phyloP scores from a whole-genome alignment of 2,329 filamentous ascomycete species.

The Xylariaceae sp. region DNA sequence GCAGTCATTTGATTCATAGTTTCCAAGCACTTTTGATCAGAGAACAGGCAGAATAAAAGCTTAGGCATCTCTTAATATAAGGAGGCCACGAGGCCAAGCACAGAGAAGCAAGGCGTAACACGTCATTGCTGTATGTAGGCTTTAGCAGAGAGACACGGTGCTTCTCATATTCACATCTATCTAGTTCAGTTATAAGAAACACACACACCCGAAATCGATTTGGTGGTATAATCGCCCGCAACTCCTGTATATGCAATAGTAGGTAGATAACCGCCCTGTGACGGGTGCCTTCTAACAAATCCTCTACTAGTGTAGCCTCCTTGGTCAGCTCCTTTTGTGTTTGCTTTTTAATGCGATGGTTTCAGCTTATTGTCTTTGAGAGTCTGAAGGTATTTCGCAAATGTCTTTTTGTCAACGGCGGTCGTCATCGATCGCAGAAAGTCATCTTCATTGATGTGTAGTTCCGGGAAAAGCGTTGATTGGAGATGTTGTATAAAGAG shows the following conservation, averaged over 20 bases:
- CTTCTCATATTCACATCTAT: conserved; percentile 34
- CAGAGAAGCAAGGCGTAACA: no score
- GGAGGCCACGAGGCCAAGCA: no score
- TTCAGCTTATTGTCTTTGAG: conserved; percentile 53
- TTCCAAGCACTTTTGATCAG: no score
- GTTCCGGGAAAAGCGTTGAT: conserved; percentile 64
- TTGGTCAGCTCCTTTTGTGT: background rate
- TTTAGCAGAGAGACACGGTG: conserved; percentile 21
- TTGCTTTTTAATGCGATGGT: background rate
- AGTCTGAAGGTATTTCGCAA: conserved; percentile 68
- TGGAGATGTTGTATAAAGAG: conserved; percentile 76
- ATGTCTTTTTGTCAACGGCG: conserved; percentile 63
- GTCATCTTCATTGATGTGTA: conserved; percentile 67
- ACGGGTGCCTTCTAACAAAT: conserved; percentile 15
- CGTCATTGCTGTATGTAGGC: no score
- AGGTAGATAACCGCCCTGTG: conserved; percentile 22
- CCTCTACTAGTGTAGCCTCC: background rate
- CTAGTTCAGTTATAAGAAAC: conserved; percentile 26
- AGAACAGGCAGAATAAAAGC: no score
- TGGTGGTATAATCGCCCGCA: conserved; percentile 39
- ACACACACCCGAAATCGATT: conserved; percentile 32
- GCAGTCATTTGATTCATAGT: no score
- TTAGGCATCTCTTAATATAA: no score
- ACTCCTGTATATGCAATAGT: conserved; percentile 40
- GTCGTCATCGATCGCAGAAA: conserved; percentile 66